phyloP scores from a whole-genome alignment of 352 stramenopile genomes.

The Thalassiosira allenii region DNA sequence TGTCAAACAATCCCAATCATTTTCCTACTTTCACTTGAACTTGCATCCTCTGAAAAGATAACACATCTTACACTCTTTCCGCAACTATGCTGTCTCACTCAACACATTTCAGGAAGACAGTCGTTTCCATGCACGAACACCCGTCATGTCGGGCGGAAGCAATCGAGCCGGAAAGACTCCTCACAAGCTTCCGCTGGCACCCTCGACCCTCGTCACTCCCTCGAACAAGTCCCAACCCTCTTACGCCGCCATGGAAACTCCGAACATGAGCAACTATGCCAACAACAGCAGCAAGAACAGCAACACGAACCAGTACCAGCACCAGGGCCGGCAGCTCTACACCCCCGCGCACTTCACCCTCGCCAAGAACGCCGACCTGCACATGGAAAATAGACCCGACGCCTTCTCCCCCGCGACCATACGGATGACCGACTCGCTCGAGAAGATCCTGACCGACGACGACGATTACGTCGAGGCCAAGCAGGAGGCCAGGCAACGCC shows the following conservation, averaged over 20 bases:
- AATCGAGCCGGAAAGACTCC: constrained; percentile 32
- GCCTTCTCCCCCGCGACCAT: constrained; percentile 73
- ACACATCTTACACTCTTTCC: no score
- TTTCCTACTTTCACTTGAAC: no score
- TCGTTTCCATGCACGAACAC: constrained; percentile 26
- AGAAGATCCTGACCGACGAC: constrained; percentile 71
- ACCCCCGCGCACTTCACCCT: constrained; percentile 61
- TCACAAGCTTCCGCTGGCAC: constrained; percentile 18
- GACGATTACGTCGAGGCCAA: constrained; percentile 45
- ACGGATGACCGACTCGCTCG: constrained; percentile 68
- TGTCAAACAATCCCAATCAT: no score
- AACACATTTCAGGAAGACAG: no score
- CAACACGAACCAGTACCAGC: neutral
- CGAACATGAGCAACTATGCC: constrained; percentile 6
- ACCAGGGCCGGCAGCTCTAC: constrained; percentile 38
- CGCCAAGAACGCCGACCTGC: constrained; percentile 58
- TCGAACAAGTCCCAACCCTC: constrained; percentile 12
- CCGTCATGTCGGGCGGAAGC: constrained; percentile 27
- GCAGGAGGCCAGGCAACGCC: neutral
- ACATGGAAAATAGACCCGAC: constrained; percentile 45
- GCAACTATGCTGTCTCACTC: no score
- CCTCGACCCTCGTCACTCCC: constrained; percentile 32
- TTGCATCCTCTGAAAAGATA: no score
- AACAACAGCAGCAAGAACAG: constrained; percentile 5
- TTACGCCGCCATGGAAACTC: constrained; percentile 9